Conservation (phyloP, 441 rosid genomes). For the Manihot esculenta region DNA sequence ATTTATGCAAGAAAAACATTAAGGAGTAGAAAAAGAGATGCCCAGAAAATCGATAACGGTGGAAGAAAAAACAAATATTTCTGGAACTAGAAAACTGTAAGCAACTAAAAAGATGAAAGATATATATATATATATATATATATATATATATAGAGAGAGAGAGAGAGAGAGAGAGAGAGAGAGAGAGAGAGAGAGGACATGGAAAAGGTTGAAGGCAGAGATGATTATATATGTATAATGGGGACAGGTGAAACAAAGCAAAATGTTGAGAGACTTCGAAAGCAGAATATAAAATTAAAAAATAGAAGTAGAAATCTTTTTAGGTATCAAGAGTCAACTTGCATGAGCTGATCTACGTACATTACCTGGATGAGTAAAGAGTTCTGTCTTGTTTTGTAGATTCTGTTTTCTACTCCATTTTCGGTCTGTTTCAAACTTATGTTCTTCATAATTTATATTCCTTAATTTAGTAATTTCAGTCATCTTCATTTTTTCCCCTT, state of each 20-base stretch:
- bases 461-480: too few species aligned
- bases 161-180: neutral
- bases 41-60: constrained; percentile 23
- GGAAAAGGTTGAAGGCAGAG: constrained; percentile 2
- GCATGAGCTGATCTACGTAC: neutral
- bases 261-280: neutral
- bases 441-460: too few species aligned
- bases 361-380: neutral
- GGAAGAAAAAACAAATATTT: neutral
- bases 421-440: neutral
- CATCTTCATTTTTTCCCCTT: too few species aligned
- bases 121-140: too few species aligned
- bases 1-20: neutral
- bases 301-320: neutral
- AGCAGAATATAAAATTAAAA: neutral
- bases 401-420: neutral
- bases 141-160: too few species aligned
- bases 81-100: neutral
- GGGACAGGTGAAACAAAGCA: constrained; percentile 13
- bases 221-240: neutral
- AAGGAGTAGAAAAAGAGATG: neutral
- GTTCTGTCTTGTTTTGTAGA: neutral
- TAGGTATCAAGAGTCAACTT: neutral
- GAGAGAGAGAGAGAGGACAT: constrained; percentile 7
- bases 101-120: neutral